A percentile compares a stretch with the other conserved stretches of the same genome.
Evolutionary conservation across 2,329 filamentous ascomycete species (phyloP).

Genomic region (Decorospora gaudefroyi): DNA sequence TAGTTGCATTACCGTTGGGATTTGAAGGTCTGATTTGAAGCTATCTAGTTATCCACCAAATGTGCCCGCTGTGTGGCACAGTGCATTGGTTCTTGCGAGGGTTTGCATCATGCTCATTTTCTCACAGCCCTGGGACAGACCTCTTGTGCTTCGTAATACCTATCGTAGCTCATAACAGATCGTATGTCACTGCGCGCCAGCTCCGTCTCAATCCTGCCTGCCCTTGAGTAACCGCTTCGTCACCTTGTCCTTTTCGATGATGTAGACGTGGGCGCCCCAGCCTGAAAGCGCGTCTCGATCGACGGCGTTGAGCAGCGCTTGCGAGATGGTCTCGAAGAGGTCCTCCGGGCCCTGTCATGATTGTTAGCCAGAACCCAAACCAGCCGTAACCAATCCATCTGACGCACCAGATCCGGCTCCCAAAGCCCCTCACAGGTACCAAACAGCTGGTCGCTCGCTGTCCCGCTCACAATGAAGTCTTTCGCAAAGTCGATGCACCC

Average conservation of each 20-base stretch:
- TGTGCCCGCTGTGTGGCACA: too few species aligned
- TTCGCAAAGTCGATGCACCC: constrained; percentile 99
- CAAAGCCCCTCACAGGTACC: constrained; percentile 97
- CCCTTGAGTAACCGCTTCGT: constrained; percentile 98
- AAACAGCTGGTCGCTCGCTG: constrained; percentile 95
- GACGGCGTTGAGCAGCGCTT: constrained; percentile 91
- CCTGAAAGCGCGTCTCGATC: constrained; percentile 96
- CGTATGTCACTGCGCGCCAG: constrained; percentile 16
- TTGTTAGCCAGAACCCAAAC: constrained; percentile 14
- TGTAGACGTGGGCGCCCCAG: constrained; percentile 98
- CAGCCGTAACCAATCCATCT: neutral
- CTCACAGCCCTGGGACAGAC: constrained; percentile 13
- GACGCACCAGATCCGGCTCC: constrained; percentile 87
- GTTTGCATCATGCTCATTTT: constrained; percentile 8
- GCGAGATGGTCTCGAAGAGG: constrained; percentile 97
- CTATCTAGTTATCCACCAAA: neutral
- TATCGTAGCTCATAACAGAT: constrained; percentile 21
- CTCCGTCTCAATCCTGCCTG: constrained; percentile 71
- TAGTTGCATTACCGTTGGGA: too few species aligned
- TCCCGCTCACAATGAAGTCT: constrained; percentile 98
- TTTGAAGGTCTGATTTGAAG: too few species aligned
- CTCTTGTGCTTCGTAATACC: constrained; percentile 4
- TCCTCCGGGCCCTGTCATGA: constrained; percentile 75
- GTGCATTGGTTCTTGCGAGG: neutral
- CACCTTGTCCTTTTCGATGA: constrained; percentile 99